A percentile compares a stretch with the other conserved stretches of the same genome.
Evolutionary conservation across 2,329 filamentous ascomycete species (phyloP).

Genomic region (Bipolaris zeicola): DNA sequence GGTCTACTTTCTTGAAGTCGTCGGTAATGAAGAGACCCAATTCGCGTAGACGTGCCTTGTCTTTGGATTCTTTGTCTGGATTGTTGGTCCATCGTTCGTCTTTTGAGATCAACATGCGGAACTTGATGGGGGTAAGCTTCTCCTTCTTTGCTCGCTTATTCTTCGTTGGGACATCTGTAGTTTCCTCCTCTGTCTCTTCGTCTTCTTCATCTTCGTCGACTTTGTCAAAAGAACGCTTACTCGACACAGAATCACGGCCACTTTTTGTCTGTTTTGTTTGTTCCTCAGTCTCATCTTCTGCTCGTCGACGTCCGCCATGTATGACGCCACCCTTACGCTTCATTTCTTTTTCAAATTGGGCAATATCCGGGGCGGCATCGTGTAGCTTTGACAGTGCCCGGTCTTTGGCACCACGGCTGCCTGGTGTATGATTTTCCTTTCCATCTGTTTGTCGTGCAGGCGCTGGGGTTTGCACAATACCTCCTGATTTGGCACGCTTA

Average conservation of each 20-base stretch:
- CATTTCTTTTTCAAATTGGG: constrained; percentile 89
- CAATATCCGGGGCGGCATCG: constrained; percentile 80
- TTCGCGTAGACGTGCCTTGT: constrained; percentile 80
- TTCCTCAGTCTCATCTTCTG: constrained; percentile 47
- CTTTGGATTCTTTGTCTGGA: constrained; percentile 73
- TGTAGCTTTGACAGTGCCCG: constrained; percentile 80
- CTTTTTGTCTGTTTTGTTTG: constrained; percentile 36
- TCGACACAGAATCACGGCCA: constrained; percentile 48
- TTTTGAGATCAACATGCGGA: constrained; percentile 81
- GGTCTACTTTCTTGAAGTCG: constrained; percentile 77
- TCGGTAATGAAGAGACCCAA: constrained; percentile 81
- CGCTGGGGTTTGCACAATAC: constrained; percentile 58
- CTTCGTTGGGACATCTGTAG: constrained; percentile 62
- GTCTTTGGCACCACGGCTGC: constrained; percentile 85
- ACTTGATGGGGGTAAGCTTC: constrained; percentile 65
- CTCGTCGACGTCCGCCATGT: constrained; percentile 56
- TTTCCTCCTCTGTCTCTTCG: constrained; percentile 51
- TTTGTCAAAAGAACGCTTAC: constrained; percentile 54
- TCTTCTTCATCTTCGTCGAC: constrained; percentile 50
- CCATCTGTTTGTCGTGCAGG: constrained; percentile 51
- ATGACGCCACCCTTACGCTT: constrained; percentile 75
- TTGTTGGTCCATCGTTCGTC: constrained; percentile 82
- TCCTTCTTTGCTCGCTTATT: constrained; percentile 61
- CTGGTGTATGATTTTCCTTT: constrained; percentile 86
- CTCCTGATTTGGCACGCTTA: constrained; percentile 32